Base-by-base conservation (phyloP, 1,284 basidiomycete genomes). In the Trichosporon inkin region DNA sequence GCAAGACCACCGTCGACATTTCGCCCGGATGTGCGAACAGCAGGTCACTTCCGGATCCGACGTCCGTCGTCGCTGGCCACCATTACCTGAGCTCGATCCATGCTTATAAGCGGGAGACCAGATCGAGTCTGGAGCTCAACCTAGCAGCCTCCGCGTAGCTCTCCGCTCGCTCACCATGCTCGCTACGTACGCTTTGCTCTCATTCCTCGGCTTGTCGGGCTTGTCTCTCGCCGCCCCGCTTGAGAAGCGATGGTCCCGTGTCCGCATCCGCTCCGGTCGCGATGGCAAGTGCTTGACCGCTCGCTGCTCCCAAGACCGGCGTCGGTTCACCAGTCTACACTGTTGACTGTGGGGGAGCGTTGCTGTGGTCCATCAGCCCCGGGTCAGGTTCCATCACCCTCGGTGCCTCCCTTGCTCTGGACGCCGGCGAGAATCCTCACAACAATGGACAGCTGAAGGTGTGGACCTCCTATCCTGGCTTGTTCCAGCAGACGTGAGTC, bases 401-500 rank as follows among this genome's bases (percentile, higher is more conserved):
- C 22, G 44, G 28, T 8, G 28, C 22, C 44, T 32, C 44, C 13
- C 44, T 49, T 11, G 44, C 44, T 6, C 62, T 71, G 28, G 71
- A 73, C 51, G 67, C 71, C n/a, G 64, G 66, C 16, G 58, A 44
- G 36, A 56, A 53, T 44, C 61, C 67, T 11, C 34, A 47, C 8
- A 58, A 64, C 56, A 62, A 60, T 14, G 54, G 53, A 19, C 34
- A 49, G 10, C 55, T 62, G 47, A 68, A 70, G 55, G 62, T 70
- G 55, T 62, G 58, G 57, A 38, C 37, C 14, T 61, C 55, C 55
- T 61, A 56, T 51, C 47, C 20, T n/a, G 55, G 51, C 14, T 38
- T 68, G 6, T 28, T 61, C 4, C 62, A 67, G 28, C 57, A 58
- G 57, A 60, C 59, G 17, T 71, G 67, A 28, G 44, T 28, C n/a